phyloP scores from a whole-genome alignment of 1,284 basidiomycete species.

The Apiotrichum gamsii region DNA sequence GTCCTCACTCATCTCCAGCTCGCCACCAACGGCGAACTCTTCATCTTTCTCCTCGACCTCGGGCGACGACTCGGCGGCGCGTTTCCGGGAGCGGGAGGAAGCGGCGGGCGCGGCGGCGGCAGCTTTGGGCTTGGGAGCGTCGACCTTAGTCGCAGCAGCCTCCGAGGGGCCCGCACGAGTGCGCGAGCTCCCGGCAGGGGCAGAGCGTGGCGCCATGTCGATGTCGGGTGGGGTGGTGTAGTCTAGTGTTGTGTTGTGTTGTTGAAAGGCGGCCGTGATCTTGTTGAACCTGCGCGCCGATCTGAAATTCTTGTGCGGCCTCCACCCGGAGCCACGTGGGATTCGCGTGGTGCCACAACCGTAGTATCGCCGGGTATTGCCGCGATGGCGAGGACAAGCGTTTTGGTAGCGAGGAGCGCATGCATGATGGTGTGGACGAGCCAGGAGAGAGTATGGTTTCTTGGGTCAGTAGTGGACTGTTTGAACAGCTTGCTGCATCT shows the following conservation, averaged over 20 bases:
- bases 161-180: background rate
- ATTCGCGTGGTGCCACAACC: too few relatives aligned
- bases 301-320: too few relatives aligned
- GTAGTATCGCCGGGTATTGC: too few relatives aligned
- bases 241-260: background rate
- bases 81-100: conserved; percentile 10
- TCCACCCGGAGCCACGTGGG: too few relatives aligned
- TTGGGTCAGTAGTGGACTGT: too few relatives aligned
- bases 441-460: too few relatives aligned
- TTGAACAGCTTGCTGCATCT: too few relatives aligned
- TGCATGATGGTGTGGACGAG: too few relatives aligned
- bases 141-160: background rate
- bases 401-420: too few relatives aligned
- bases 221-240: background rate
- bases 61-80: conserved; percentile 7
- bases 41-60: conserved; percentile 20
- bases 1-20: conserved; percentile 22
- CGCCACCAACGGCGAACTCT: conserved; percentile 30
- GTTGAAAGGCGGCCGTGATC: too few relatives aligned
- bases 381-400: too few relatives aligned
- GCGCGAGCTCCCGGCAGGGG: conserved; percentile 3
- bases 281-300: too few relatives aligned
- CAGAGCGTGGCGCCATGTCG: conserved; percentile 12
- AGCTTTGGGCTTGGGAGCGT: background rate
- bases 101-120: background rate